These are phyloP conservation scores for Angomonas ambiguus DNA, from an alignment of 208 protist species.

Conservation along the genomic window DNA sequence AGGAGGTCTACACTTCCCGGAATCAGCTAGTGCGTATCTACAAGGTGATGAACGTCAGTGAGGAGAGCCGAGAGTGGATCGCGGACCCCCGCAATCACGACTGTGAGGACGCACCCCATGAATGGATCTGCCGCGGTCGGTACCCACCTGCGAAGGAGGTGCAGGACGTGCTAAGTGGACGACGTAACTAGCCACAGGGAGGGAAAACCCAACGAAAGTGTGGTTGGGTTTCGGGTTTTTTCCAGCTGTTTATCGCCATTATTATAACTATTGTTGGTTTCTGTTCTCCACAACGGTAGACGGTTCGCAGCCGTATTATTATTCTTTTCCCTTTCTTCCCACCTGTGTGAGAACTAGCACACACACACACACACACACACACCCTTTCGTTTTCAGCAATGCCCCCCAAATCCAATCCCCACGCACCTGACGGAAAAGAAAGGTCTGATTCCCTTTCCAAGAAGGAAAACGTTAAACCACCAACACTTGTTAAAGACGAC, in stretches of 20 bases:
- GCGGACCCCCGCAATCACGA: conserved; percentile 47
- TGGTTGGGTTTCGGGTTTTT: too few relatives aligned
- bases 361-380: too few relatives aligned
- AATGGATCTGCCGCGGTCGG: conserved; percentile 65
- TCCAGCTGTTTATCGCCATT: too few relatives aligned
- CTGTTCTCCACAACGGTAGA: too few relatives aligned
- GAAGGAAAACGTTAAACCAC: conserved; percentile 33
- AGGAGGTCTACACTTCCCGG: conserved; percentile 92
- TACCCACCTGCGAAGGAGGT: conserved; percentile 71
- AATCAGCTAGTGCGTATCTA: conserved; percentile 97
- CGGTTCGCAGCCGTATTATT: too few relatives aligned
- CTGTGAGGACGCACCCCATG: conserved; percentile 46
- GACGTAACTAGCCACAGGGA: conserved; percentile 4
- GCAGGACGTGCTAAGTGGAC: conserved; percentile 54
- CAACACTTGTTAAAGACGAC: background rate
- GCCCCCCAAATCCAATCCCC: too few relatives aligned
- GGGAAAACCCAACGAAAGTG: conserved; percentile 19
- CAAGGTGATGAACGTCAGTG: conserved; percentile 88
- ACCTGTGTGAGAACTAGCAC: background rate
- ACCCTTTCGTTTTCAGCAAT: too few relatives aligned
- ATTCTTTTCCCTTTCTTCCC: background rate
- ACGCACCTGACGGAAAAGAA: too few relatives aligned
- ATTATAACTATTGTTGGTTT: too few relatives aligned
- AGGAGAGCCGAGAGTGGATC: conserved; percentile 55
- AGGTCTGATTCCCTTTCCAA: too few relatives aligned